Conservation (phyloP, 2,329 filamentous ascomycete species). For the Colletotrichum sublineola region DNA sequence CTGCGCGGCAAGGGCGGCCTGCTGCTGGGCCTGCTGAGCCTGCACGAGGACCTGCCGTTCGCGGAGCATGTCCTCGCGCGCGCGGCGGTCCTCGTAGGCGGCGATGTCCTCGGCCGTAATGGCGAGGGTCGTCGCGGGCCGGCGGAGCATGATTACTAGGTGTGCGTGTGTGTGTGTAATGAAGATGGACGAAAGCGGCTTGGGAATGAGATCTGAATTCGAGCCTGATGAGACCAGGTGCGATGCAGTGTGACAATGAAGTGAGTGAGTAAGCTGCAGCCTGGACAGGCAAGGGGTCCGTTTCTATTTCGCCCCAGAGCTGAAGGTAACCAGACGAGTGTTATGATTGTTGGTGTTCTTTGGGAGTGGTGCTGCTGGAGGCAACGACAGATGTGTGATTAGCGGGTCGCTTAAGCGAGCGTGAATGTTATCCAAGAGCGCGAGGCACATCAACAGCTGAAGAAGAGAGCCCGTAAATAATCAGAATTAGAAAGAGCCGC, state of each 20-base stretch:
- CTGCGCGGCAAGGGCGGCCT: not conserved
- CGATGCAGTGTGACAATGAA: not conserved
- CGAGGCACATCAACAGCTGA: not conserved
- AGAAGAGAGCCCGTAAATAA: not conserved
- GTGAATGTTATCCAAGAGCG: not conserved
- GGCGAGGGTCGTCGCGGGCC: slow-evolving; percentile 75
- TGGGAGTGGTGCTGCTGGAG: not conserved
- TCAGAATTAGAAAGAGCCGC: not conserved
- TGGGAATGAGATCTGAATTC: not conserved
- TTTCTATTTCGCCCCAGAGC: not conserved
- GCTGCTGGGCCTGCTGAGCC: slow-evolving; percentile 41
- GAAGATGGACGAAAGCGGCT: not conserved
- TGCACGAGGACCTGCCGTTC: slow-evolving; percentile 40
- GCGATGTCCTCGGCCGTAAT: slow-evolving; percentile 79
- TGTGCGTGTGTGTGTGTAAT: not conserved
- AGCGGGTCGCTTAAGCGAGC: not conserved
- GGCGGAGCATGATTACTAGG: slow-evolving; percentile 70
- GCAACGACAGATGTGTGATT: not conserved
- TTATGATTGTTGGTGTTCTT: not conserved
- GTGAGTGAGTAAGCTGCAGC: slow-evolving; percentile 2
- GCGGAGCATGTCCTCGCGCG: slow-evolving; percentile 52
- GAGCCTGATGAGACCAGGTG: not conserved
- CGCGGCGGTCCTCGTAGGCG: slow-evolving; percentile 75
- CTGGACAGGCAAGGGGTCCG: not conserved
- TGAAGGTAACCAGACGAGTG: not conserved